Base-by-base conservation (phyloP, 1,284 basidiomycete genomes). In the Jaminaea rosea region DNA sequence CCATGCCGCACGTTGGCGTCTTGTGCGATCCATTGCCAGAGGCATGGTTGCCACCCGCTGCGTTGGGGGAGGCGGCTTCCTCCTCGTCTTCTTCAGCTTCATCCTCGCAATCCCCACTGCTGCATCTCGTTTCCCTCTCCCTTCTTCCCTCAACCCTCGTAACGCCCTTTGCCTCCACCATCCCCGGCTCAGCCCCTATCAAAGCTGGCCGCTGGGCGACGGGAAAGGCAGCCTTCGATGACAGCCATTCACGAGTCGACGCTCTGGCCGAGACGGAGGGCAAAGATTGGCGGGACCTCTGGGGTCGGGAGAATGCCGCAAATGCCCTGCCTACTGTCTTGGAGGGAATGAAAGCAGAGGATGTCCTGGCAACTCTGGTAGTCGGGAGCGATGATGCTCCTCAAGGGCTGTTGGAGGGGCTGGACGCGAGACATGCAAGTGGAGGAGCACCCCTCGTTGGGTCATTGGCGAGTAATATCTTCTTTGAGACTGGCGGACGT, bases 21-120 rank as follows among this genome's bases (percentile, higher is more conserved):
- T 11, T 42, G 15, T 21, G 15, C 39, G 19, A 42, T 11, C 39
- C 39, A 5, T n/a, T 42, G 5, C 39, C 39, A 13, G 39, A 11
- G 13, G 24, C 15, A 15, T 24, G 19, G 15, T 23, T 42, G 3
- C 32, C 51, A 19, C 19, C n/a, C 21, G 36, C 51, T 26, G 28
- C 49, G 31, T 37, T 32, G 28, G 32, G 42, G 8, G 50, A 54
- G 48, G 26, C 47, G 15, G 24, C 49, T 26, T 37, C 31, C 19
- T 54, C 48, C 15, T 51, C 50, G 15, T 51, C 49, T 29, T 26
- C 50, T 3, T 29, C 27, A 27, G n/a, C 49, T n/a, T 19, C 49
- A 10, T 21, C 24, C 29, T 26, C 32, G 9, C n/a, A 36, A 21
- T n/a, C n/a, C n/a, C n/a, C 17, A 24, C 39, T 42, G 24, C 39